Evolutionary conservation across 1,284 basidiomycete genomes (phyloP), one percentile per base, ranked within the genome.

Genomic region (Microbotryomycetes sp.): DNA sequence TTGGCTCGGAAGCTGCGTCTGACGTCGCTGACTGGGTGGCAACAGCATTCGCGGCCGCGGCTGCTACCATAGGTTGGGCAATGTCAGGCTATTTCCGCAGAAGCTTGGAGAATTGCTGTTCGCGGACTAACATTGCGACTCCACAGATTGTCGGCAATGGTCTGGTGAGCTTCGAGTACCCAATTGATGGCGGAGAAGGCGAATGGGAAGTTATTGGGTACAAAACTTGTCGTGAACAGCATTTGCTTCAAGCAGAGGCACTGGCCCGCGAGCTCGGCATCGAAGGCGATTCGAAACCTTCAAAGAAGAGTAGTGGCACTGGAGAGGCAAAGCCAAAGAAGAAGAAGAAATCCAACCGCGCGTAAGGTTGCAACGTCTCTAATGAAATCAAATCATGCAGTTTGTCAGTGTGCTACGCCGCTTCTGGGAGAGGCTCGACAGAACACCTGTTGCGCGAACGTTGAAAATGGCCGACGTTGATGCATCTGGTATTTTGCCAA

Each of bases 71-170:
- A 53, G 60, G 4, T 16, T 27, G 4, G 35, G 35, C 35, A 41
- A 41, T 18, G 35, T 41, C 9, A 41, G 35, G 9, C 35, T 11
- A 41, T 9, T 41, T 41, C 18, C 35, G 35, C 35, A 9, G 35
- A 18, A 11, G 9, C 35, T 41, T 41, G 35, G n/a, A n/a, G n/a
- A n/a, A 41, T 18, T 41, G 35, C 18, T 41, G 35, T 18, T 41
- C 35, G 35, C 18, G 35, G n/a, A n/a, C n/a, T n/a, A n/a, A n/a
- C n/a, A n/a, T n/a, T n/a, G n/a, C n/a, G n/a, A n/a, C n/a, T n/a
- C n/a, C n/a, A n/a, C 35, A 41, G 21, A 61, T 76, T 30, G 70
- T 72, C 52, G 72, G 73, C 2, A 74, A 75, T 59, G 72, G 67
- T 1, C 57, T 69, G 1, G 67, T 69, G 31, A 54, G 54, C 3